Evolutionary conservation across 345 rosid genomes (phyloP), one percentile per base, ranked within the genome.

Genomic region (Pugionium cornutum): DNA sequence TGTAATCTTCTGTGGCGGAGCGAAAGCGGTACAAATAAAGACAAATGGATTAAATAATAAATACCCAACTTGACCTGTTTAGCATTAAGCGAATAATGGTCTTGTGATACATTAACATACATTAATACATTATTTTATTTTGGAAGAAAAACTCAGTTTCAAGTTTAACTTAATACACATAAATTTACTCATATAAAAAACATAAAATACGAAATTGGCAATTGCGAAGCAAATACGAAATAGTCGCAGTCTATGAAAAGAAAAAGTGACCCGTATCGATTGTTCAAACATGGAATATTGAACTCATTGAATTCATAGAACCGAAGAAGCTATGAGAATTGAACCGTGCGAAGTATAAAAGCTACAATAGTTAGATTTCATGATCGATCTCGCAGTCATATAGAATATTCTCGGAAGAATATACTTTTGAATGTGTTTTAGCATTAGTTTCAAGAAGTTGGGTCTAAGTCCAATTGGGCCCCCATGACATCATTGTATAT

Each of bases 391-490:
- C 2, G 29, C 30, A 30, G 18, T 31, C 28, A 31, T 35, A 45
- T 4, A 44, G 45, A 44, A 43, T 44, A 7, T 43, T 9, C 34
- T 34, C 37, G 1, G 18, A 18, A 18, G 18, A 18, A 31, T 31
- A 31, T 31, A 31, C 32, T 31, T 44, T 45, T 39, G 42, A 57
- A 48, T 47, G 9, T 29, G 40, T 36, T 36, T 46, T 53, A 11
- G 71, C 36, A 45, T 18, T 56, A 36, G 40, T 58, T 41, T 58
- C n/a, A 25, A 18, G 36, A 58, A 40, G 43, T 48, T 68, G 44
- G 73, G 59, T 68, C 45, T 7, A 50, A 25, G 31, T n/a, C 31
- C n/a, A 42, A 8, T 32, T 51, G 65, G 50, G 42, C 56, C 43
- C 32, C 36, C 51, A 32, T 49, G 58, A 68, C 44, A 46, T 67